Percentiles rank a stretch among this genome's conserved stretches.
These are phyloP conservation scores for Vaccinium darrowii DNA, from an alignment of 148 eudicot species.

Conservation along the genomic window DNA sequence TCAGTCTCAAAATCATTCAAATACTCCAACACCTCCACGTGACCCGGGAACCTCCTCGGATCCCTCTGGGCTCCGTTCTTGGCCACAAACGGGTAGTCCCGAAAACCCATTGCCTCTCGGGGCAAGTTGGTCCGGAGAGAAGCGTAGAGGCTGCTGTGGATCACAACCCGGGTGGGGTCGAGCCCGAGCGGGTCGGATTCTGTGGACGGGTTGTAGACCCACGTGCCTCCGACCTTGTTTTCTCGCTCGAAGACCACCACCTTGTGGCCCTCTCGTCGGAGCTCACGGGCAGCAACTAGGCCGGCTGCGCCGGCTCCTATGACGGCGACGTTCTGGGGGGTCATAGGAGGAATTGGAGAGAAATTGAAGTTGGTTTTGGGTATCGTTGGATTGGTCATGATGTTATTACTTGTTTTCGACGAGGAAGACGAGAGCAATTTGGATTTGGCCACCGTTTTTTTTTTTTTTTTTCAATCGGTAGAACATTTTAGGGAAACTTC, in stretches of 20 bases:
- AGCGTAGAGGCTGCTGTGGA: conserved; percentile 71
- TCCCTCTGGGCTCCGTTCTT: conserved; percentile 48
- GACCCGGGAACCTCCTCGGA: conserved; percentile 81
- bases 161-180: conserved; percentile 48
- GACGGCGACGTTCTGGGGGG: conserved; percentile 65
- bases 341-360: conserved; percentile 21
- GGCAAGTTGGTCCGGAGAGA: conserved; percentile 86
- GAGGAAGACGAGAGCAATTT: too few relatives aligned
- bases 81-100: conserved; percentile 65
- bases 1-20: conserved; percentile 58
- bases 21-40: conserved; percentile 75
- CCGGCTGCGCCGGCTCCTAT: conserved; percentile 95
- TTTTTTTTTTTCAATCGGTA: too few relatives aligned
- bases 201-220: conserved; percentile 59
- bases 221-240: conserved; percentile 61
- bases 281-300: conserved; percentile 73
- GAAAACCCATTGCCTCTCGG: conserved; percentile 75
- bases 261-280: conserved; percentile 68
- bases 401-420: too few relatives aligned
- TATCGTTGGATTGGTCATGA: too few relatives aligned
- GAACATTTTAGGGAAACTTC: too few relatives aligned
- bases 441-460: too few relatives aligned
- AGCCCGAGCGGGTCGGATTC: conserved; percentile 72
- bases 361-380: too few relatives aligned
- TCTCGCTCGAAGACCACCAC: conserved; percentile 73